Conservation (phyloP, 768 basidiomycete species). For the Pleurotus platypus region DNA sequence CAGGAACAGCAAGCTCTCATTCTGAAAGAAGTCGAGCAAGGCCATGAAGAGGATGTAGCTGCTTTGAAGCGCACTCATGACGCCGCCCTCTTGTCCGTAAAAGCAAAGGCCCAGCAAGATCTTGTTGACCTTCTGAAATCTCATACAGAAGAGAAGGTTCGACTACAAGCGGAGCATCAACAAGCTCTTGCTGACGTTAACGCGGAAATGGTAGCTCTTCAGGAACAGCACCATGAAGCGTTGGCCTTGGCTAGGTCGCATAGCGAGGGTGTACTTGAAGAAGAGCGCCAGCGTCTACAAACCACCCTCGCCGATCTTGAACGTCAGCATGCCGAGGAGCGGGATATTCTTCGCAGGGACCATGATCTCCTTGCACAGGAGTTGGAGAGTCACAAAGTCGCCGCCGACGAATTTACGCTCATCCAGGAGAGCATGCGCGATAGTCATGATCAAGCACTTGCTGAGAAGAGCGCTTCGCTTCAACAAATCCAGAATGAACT, state of each 20-base stretch:
- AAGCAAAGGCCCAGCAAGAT: slow-evolving; percentile 23
- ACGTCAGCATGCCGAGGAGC: slow-evolving; percentile 43
- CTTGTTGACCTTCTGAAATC: slow-evolving; percentile 25
- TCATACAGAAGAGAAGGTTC: slow-evolving; percentile 39
- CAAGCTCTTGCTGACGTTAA: slow-evolving; percentile 38
- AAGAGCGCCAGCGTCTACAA: slow-evolving; percentile 46
- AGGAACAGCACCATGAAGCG: slow-evolving; percentile 30
- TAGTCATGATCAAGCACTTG: slow-evolving; percentile 42
- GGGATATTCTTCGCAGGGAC: slow-evolving; percentile 42
- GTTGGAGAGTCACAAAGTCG: slow-evolving; percentile 55
- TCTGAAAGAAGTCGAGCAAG: slow-evolving; percentile 51
- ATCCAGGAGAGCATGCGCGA: slow-evolving; percentile 38
- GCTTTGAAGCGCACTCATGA: slow-evolving; percentile 47
- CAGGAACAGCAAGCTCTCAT: slow-evolving; percentile 54
- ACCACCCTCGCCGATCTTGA: slow-evolving; percentile 47
- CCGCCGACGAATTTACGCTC: slow-evolving; percentile 46
- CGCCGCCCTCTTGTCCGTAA: slow-evolving; percentile 28
- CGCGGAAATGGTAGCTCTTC: slow-evolving; percentile 32
- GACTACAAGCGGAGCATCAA: slow-evolving; percentile 46
- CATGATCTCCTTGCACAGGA: slow-evolving; percentile 51
- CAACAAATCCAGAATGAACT: slow-evolving; percentile 49
- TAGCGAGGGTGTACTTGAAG: slow-evolving; percentile 34
- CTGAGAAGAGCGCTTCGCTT: slow-evolving; percentile 47
- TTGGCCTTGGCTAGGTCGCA: slow-evolving; percentile 33
- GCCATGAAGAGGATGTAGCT: slow-evolving; percentile 53